phyloP scores from a whole-genome alignment of 2,329 filamentous ascomycete species.

The Ophiostoma ulmi region DNA sequence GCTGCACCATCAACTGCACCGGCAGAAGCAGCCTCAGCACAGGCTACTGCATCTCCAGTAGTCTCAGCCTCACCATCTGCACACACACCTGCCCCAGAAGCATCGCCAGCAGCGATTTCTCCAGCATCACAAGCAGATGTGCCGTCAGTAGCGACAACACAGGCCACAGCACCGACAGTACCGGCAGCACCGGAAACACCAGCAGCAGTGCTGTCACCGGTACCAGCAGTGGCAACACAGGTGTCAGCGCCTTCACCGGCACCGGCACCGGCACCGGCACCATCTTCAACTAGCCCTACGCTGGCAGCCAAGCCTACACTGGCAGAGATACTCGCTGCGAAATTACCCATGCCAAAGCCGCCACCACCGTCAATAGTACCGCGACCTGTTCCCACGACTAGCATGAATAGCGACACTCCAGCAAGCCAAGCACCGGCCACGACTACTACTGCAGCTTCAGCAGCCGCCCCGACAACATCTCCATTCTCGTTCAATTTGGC shows the following conservation, averaged over 20 bases:
- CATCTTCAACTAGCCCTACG: not conserved
- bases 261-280: not conserved
- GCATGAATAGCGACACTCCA: not conserved
- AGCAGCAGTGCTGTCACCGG: not conserved
- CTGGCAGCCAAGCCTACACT: not conserved
- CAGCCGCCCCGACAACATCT: not conserved
- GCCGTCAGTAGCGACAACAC: slow-evolving; percentile 1
- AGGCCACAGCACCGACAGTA: not conserved
- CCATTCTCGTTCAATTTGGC: slow-evolving; percentile 3
- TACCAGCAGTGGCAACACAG: not conserved
- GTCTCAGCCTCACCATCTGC: not conserved
- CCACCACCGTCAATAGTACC: not conserved
- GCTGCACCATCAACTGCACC: not conserved
- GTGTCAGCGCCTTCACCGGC: not conserved
- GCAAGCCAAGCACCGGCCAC: not conserved
- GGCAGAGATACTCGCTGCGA: not conserved
- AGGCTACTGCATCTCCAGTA: not conserved
- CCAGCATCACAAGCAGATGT: not conserved
- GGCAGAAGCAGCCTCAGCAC: not conserved
- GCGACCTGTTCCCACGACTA: not conserved
- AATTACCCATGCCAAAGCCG: not conserved
- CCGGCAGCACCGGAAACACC: not conserved
- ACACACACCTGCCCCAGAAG: not conserved
- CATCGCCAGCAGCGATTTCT: not conserved
- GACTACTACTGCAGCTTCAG: not conserved